Evolutionary conservation across 345 rosid species (phyloP), one percentile per base, ranked within the genome.

Genomic region (Gossypium longicalyx): DNA sequence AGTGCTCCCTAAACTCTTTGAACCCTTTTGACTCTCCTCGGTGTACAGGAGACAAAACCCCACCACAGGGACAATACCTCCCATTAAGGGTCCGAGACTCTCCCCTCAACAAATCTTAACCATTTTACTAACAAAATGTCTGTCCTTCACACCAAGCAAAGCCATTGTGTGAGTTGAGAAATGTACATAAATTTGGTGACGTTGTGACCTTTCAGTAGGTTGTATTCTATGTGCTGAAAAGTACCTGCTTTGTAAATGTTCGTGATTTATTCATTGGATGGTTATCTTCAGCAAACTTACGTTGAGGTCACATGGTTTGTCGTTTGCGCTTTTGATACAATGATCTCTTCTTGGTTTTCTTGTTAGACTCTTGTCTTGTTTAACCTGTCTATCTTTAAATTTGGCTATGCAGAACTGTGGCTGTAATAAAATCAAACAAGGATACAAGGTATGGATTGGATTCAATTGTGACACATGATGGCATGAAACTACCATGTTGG

Each of bases 391-490:
- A 48, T 52, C 71, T 64, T 22, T 27, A 1, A 43, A 9, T 16
- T 27, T 76, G 53, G 53, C 41, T 34, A 17, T 76, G 83, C 87
- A 92, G 93, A 79, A 87, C 73, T 22, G 89, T 89, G 22, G 95
- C 95, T n/a, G 64, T 94, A 1, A 86, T 94, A 66, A 92, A 94
- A 79, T 92, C 97, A 1, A 87, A 79, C 77, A 94, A 88, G 81
- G 97, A 94, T 58, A 86, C 88, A 17, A 87, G 97, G 73, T 94
- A 91, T 75, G 89, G 85, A 9, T 72, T 85, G 47, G 93, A 89
- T 77, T 91, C 93, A 4, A 86, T 94, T 2, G 98, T 89, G 70
- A 87, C 90, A 17, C 97, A 92, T 81, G 94, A 92, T 83, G 97
- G 97, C 45, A 86, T 82, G 74, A 91, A 88, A 77, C 78, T 87